phyloP scores from a whole-genome alignment of 2,329 filamentous ascomycete species.

The Chrysoporthe austroafricana region DNA sequence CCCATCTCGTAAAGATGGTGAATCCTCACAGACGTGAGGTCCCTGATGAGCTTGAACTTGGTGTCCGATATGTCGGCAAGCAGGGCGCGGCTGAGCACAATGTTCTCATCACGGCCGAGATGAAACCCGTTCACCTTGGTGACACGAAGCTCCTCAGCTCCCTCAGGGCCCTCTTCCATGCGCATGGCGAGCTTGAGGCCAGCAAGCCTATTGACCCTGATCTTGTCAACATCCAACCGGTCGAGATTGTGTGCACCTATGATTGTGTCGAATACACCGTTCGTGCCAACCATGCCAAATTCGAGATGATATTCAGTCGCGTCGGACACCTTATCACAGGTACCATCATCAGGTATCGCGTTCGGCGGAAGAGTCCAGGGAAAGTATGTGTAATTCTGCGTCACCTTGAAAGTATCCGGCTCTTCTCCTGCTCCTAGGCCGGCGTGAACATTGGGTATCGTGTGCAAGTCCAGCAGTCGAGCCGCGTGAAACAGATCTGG shows the following conservation, averaged over 20 bases:
- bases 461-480: constrained; percentile 78
- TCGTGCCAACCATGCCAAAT: constrained; percentile 57
- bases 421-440: constrained; percentile 50
- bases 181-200: constrained; percentile 69
- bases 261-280: constrained; percentile 50
- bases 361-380: constrained; percentile 87
- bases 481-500: constrained; percentile 87
- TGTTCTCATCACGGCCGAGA: constrained; percentile 84
- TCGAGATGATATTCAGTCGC: constrained; percentile 72
- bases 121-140: constrained; percentile 80
- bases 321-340: constrained; percentile 72
- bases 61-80: constrained; percentile 79
- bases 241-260: constrained; percentile 53
- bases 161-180: constrained; percentile 57
- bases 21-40: constrained; percentile 52
- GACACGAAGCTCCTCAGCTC: constrained; percentile 64
- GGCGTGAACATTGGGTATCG: constrained; percentile 68
- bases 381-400: constrained; percentile 81
- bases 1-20: constrained; percentile 65
- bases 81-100: constrained; percentile 77
- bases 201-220: constrained; percentile 56
- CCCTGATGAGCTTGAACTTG: constrained; percentile 78
- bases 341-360: constrained; percentile 76
- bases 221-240: constrained; percentile 49
- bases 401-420: constrained; percentile 46